Evolutionary conservation across 768 basidiomycete genomes (phyloP), one percentile per base, ranked within the genome.

Genomic region (Scleroderma bovista): DNA sequence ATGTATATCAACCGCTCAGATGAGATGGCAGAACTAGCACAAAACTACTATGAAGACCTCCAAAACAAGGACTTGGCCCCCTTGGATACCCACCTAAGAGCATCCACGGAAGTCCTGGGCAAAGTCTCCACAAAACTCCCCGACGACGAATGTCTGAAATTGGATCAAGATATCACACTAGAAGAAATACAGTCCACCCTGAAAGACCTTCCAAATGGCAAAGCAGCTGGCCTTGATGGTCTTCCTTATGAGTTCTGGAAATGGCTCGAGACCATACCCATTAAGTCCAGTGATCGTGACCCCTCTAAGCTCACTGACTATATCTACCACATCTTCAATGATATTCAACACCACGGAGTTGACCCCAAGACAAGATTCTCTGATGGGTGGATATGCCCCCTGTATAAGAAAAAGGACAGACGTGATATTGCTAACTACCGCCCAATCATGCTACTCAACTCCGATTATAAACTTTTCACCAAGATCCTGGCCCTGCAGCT

Each of bases 341-440:
- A 72, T 33, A 71, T 74, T 0, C 51, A 65, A 48, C 0, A 2
- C 2, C 1, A 68, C 32, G 69, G 72, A 0, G 5, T 66, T 0
- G 3, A 16, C 7, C 1, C 17, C 0, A 3, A 6, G 0, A 53
- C 60, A 1, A 3, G 19, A 0, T 77, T 72, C 46, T 22, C 63
- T 0, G 41, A 59, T 6, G 73, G 73, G 0, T 65, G 61, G 60
- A 60, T 68, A 51, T 65, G 71, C 62, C 71, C 69, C 0, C 23
- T 76, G 1, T 76, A 70, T 48, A 76, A 76, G 32, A 75, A 76
- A 36, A 66, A 63, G 3, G 68, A 71, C 19, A 38, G 19, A 1
- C 42, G 39, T 0, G 51, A 64, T 1, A 69, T 72, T 0, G 57
- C 34, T 7, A 72, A 70, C 53, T 74, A 74, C 44, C 0, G 69